Conservation (phyloP, 1,139 yeast genomes). For the Schwanniomyces etchellsii region DNA sequence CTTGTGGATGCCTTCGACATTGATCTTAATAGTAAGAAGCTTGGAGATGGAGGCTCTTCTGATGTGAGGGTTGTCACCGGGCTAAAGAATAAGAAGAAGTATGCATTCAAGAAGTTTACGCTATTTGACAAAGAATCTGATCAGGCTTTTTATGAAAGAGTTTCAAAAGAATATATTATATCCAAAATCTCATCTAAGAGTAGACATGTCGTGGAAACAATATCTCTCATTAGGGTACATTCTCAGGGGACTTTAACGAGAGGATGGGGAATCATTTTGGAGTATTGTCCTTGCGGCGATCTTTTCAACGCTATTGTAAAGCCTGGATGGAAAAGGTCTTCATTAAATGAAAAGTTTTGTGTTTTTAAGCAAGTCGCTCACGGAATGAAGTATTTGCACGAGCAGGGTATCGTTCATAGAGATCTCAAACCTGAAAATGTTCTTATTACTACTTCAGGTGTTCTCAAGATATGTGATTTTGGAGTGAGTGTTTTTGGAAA, state of each 20-base stretch:
- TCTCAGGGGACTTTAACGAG: constrained; percentile 49
- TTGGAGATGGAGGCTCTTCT: constrained; percentile 74
- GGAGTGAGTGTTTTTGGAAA: constrained; percentile 69
- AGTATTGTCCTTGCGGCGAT: constrained; percentile 55
- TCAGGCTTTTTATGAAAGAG: constrained; percentile 60
- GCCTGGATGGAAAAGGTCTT: constrained; percentile 44
- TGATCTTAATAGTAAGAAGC: constrained; percentile 39
- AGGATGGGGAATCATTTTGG: constrained; percentile 77
- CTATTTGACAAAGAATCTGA: constrained; percentile 56
- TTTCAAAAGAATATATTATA: constrained; percentile 57
- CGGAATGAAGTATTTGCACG: constrained; percentile 51
- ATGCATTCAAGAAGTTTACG: constrained; percentile 64
- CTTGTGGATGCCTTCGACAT: constrained; percentile 57
- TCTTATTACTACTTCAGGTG: constrained; percentile 49
- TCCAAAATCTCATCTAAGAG: constrained; percentile 46
- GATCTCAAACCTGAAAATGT: constrained; percentile 68
- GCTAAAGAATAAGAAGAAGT: constrained; percentile 34
- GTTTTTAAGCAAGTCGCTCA: constrained; percentile 54
- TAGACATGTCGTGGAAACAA: constrained; percentile 56
- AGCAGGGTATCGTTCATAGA: constrained; percentile 53
- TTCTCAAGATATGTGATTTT: constrained; percentile 69
- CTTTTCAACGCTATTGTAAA: constrained; percentile 38
- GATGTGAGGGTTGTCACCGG: constrained; percentile 52
- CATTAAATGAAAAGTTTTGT: constrained; percentile 49
- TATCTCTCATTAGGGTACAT: constrained; percentile 53